These are phyloP conservation scores for Coniferiporia sulphurascens DNA, from an alignment of 1,284 basidiomycete species.

Conservation along the genomic window DNA sequence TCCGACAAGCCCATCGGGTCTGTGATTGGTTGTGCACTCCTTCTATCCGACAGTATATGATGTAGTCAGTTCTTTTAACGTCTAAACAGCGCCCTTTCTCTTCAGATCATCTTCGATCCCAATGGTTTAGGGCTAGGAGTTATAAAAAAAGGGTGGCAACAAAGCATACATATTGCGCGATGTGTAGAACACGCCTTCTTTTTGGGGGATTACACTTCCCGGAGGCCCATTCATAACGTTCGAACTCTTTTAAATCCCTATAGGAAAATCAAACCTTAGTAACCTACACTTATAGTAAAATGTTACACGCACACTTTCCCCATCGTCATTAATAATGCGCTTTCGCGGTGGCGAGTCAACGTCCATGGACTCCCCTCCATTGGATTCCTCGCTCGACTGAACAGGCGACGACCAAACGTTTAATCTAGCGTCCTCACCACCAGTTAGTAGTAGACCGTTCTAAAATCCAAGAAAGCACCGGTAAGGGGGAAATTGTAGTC, in stretches of 20 bases:
- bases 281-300: not conserved
- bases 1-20: too few species aligned
- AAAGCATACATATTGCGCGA: too few species aligned
- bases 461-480: constrained; percentile 23
- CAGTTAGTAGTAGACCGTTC: constrained; percentile 49
- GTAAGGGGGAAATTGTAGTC: not conserved
- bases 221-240: constrained; percentile 1
- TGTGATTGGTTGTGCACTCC: too few species aligned
- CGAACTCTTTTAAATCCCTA: constrained; percentile 12
- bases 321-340: constrained; percentile 26
- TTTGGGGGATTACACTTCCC: not conserved
- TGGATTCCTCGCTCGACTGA: not conserved
- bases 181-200: too few species aligned
- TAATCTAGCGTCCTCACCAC: constrained; percentile 59
- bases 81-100: too few species aligned
- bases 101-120: too few species aligned
- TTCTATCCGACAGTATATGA: too few species aligned
- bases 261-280: not conserved
- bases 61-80: too few species aligned
- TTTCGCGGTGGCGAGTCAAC: constrained; percentile 25
- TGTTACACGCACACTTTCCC: constrained; percentile 29
- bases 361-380: constrained; percentile 18
- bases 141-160: too few species aligned
- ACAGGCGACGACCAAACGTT: constrained; percentile 41
- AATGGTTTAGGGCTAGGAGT: too few species aligned